Evolutionary conservation across 2,329 filamentous ascomycete genomes (phyloP).

Genomic region (Diaporthe citrichinensis): DNA sequence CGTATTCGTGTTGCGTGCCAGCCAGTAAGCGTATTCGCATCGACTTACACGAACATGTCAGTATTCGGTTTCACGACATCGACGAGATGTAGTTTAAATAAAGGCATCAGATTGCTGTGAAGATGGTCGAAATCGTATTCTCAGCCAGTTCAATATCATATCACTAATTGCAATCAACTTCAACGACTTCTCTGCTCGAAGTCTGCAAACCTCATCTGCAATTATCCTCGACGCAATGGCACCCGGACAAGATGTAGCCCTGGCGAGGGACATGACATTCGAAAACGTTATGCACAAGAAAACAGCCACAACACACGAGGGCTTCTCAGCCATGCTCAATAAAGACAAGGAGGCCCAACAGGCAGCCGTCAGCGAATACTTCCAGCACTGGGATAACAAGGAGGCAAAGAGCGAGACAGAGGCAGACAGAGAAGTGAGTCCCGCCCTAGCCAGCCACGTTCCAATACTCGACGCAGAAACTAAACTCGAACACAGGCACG

Average conservation of each 20-base stretch:
- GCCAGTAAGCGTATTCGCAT: slow-evolving; percentile 22
- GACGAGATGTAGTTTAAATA: not conserved
- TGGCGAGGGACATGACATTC: slow-evolving; percentile 39
- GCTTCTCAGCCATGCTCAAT: slow-evolving; percentile 42
- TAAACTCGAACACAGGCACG: slow-evolving; percentile 16
- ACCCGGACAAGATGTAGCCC: slow-evolving; percentile 25
- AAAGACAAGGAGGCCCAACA: slow-evolving; percentile 41
- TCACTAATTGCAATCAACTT: not conserved
- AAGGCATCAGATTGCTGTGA: not conserved
- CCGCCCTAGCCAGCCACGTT: too few species aligned
- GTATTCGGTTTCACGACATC: slow-evolving; percentile 28
- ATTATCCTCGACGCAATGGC: slow-evolving; percentile 22
- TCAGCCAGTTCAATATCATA: not conserved
- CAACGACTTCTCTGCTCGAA: too few species aligned
- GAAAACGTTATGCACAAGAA: slow-evolving; percentile 41
- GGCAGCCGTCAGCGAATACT: slow-evolving; percentile 39
- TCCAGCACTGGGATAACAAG: slow-evolving; percentile 43
- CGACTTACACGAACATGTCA: slow-evolving; percentile 12
- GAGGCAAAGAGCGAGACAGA: slow-evolving; percentile 41
- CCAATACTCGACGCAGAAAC: not conserved
- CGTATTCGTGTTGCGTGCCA: slow-evolving; percentile 23
- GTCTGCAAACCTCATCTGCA: too few species aligned
- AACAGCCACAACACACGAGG: slow-evolving; percentile 35
- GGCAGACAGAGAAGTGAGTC: slow-evolving; percentile 38
- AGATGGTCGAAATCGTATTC: not conserved